phyloP scores from a whole-genome alignment of 352 stramenopile genomes.

The Pythium sukuiense region DNA sequence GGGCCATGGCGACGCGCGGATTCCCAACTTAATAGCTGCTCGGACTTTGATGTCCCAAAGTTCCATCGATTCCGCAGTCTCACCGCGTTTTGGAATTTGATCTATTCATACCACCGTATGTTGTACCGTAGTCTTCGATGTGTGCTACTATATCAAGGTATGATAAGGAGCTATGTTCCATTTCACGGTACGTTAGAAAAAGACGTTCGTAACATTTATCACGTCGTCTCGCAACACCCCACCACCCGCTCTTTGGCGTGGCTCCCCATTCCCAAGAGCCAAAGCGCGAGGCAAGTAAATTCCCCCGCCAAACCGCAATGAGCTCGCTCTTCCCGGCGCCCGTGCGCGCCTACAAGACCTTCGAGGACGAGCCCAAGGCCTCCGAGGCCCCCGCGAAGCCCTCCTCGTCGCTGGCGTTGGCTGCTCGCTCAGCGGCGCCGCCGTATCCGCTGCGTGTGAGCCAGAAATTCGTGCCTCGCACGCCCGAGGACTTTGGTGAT shows the following conservation, averaged over 20 bases:
- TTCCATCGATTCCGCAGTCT: neutral
- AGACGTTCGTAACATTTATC: constrained; percentile 1
- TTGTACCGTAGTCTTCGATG: neutral
- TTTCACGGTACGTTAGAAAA: neutral
- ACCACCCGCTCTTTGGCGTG: constrained; percentile 15
- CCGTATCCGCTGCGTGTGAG: constrained; percentile 57
- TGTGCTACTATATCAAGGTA: constrained; percentile 1
- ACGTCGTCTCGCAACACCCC: constrained; percentile 5
- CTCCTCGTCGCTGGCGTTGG: neutral
- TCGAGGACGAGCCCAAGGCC: constrained; percentile 36
- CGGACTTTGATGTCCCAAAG: neutral
- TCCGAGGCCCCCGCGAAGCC: neutral
- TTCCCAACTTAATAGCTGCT: neutral
- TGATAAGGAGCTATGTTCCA: neutral
- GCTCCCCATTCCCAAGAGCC: neutral
- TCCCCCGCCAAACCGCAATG: constrained; percentile 33
- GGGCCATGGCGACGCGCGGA: constrained; percentile 20
- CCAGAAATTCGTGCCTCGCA: constrained; percentile 65
- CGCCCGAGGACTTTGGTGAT: constrained; percentile 93
- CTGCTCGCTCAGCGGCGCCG: constrained; percentile 29
- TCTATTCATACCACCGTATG: constrained; percentile 1
- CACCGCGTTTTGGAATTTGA: constrained; percentile 3
- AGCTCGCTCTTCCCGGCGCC: constrained; percentile 75
- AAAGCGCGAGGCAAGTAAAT: neutral
- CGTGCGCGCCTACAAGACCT: constrained; percentile 71